These are phyloP conservation scores for Picea glauca DNA, from an alignment of 75 land plant genomes.

Conservation along the genomic window DNA sequence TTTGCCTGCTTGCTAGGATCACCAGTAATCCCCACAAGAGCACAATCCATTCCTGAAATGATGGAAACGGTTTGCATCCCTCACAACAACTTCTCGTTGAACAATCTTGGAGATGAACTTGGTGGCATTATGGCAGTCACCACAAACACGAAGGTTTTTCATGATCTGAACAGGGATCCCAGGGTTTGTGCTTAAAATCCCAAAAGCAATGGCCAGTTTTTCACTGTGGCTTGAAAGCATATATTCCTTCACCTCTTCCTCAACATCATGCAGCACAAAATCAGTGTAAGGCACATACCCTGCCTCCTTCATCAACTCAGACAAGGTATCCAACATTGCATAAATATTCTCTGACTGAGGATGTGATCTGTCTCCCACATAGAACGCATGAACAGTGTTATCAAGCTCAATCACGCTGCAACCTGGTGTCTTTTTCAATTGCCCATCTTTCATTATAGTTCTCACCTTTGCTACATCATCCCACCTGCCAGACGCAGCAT, in stretches of 20 bases:
- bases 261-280: constrained; percentile 19
- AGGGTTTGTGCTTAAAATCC: constrained; percentile 20
- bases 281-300: constrained; percentile 17
- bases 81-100: constrained; percentile 19
- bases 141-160: constrained; percentile 23
- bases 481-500: constrained; percentile 15
- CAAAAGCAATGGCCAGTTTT: constrained; percentile 31
- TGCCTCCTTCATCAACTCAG: constrained; percentile 7
- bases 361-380: constrained; percentile 6
- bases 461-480: constrained; percentile 12
- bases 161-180: constrained; percentile 19
- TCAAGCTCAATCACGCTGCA: constrained; percentile 16
- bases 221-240: constrained; percentile 23
- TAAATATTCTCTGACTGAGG: constrained; percentile 15
- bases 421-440: constrained; percentile 11
- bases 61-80: constrained; percentile 27
- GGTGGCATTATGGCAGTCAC: constrained; percentile 22
- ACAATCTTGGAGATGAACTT: constrained; percentile 21
- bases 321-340: constrained; percentile 14
- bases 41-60: constrained; percentile 30
- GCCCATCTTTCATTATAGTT: constrained; percentile 12
- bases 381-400: constrained; percentile 8
- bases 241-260: neutral
- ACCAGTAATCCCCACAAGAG: constrained; percentile 29
- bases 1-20: neutral